These are phyloP conservation scores for Silene uniflora DNA, from an alignment of 148 eudicot species.

Conservation along the genomic window DNA sequence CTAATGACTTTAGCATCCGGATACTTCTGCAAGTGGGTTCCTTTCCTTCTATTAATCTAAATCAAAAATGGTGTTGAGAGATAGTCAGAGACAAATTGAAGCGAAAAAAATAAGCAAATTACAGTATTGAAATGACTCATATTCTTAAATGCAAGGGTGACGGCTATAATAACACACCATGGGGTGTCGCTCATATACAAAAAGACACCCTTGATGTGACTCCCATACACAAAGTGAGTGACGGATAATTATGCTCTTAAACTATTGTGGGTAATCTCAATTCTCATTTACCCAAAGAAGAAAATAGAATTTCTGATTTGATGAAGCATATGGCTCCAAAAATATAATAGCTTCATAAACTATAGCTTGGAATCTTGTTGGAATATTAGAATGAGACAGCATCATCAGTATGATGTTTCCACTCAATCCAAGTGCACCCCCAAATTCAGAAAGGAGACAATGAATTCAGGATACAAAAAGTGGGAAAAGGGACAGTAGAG, in stretches of 20 bases:
- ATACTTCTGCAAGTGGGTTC: slow-evolving; percentile 63
- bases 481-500: not conserved
- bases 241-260: too few relatives aligned
- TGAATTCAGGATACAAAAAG: not conserved
- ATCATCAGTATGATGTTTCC: too few relatives aligned
- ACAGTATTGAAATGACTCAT: not conserved
- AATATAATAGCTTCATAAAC: too few relatives aligned
- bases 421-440: too few relatives aligned
- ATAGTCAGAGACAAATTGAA: not conserved
- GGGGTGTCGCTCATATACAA: not conserved
- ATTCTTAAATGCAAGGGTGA: not conserved
- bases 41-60: slow-evolving; percentile 77
- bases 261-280: too few relatives aligned
- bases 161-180: not conserved
- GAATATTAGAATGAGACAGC: too few relatives aligned
- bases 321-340: too few relatives aligned
- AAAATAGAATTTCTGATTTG: too few relatives aligned
- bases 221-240: too few relatives aligned
- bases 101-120: not conserved
- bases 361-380: too few relatives aligned
- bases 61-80: not conserved
- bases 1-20: slow-evolving; percentile 91
- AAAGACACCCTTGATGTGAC: too few relatives aligned
- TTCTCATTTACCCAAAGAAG: too few relatives aligned
- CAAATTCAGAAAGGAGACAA: not conserved